Base-by-base conservation (phyloP, 140 eudicot genomes). In the Ambrosia hybrid region DNA sequence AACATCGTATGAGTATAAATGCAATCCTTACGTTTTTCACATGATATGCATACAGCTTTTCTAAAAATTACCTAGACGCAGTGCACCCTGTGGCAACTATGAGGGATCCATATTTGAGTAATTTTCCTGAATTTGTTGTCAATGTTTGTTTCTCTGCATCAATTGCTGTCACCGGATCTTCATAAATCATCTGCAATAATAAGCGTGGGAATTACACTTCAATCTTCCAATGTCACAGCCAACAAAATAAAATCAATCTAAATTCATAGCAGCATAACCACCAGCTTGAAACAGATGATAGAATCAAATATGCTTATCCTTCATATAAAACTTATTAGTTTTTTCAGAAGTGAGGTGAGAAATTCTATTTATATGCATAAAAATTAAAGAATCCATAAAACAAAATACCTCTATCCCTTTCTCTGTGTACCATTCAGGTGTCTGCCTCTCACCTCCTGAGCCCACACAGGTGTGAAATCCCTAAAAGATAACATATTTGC, bases 381-480 rank as follows among this genome's bases (percentile, higher is more conserved):
- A 75, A 58, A 66, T 37, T 37, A 38, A 34, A 43, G 34, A 66
- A 34, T 57, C 15, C 46, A 30, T 15, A n/a, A 65, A 37, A 48
- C 13, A 51, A 21, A 41, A 69, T 82, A 94, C 99, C 97, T 94
- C 99, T 72, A 94, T 94, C 67, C 99, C 97, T 76, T 90, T 87
- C 80, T 90, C 95, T 65, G 83, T 86, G 74, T 94, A 94, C 99
- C 99, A 94, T 17, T 94, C 99, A 68, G 99, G 97, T 73, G 99
- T 94, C 83, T 94, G 97, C 76, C 99, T 88, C 82, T 94, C 97
- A 66, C 99, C 99, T 73, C 99, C 99, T 9, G 97, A 81, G 5
- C 99, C 99, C 79, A 94, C 99, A 72, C 99, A 94, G 15, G 99
- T 94, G 81, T 94, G 99, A 77, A 94, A 94, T 41, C 99, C 99